Base-by-base conservation (phyloP, 2,329 filamentous ascomycete genomes). In the Pseudopyricularia javanii region DNA sequence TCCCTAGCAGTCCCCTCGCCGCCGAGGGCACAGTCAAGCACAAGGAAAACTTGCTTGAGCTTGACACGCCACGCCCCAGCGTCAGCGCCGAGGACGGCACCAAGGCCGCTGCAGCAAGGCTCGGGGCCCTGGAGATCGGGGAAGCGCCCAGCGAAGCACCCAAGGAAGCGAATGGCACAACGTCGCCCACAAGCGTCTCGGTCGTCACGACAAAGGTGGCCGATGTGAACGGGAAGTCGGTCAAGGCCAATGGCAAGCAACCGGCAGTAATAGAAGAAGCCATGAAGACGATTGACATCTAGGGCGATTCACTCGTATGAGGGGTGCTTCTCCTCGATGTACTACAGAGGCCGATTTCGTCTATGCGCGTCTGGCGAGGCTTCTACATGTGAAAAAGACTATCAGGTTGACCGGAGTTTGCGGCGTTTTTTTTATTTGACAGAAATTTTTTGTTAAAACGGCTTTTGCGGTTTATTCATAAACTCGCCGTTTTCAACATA, bases 221-320 rank as follows among this genome's bases (percentile, higher is more conserved):
- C 51, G 67, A 70, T 48, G 59, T 64, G 50, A 69, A 70, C 55
- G 70, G 67, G 56, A 72, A 70, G 26, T 53, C 61, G 8, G 56
- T 59, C 34, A 72, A 70, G 56, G 56, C 61, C 34, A 74, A 73
- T 55, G 72, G 70, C 54, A 76, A 76, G 61, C 64, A 70, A 54
- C 61, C 66, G 7, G 67, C 68, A 53, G 66, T 69, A 37, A 59
- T 66, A 11, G 76, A 78, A 53, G 76, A 74, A 55, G 67, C 70
- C 32, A 79, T 82, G 77, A 82, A 79, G 69, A 78, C 76, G 56
- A 82, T 82, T 65, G 77, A 80, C 65, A 82, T 82, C 60, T 82
- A 68, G 61, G 57, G 55, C 53, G 53, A 54, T 56, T 56, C 58
- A 54, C 54, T 56, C 53, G 60, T 56, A 37, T 51, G 49, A 51